Conservation (phyloP, 2,329 filamentous ascomycete species). For the Cercospora sojina region DNA sequence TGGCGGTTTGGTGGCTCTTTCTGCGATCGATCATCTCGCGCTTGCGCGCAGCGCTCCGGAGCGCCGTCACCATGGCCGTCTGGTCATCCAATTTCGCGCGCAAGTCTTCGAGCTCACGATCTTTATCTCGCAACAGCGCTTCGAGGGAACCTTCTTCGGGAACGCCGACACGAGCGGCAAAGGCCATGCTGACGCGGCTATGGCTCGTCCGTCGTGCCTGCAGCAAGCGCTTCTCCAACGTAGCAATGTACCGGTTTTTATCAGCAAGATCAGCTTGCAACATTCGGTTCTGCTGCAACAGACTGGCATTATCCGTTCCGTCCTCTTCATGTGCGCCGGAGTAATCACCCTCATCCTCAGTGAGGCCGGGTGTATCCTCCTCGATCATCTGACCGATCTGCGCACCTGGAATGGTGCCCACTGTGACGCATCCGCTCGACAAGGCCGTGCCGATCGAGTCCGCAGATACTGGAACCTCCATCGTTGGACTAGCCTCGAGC, state of each 20-base stretch:
- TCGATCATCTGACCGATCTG: slow-evolving; percentile 33
- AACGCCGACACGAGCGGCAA: slow-evolving; percentile 49
- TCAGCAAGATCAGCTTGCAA: slow-evolving; percentile 93
- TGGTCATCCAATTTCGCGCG: slow-evolving; percentile 88
- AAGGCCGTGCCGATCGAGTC: slow-evolving; percentile 31
- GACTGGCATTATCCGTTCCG: slow-evolving; percentile 79
- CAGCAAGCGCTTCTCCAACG: slow-evolving; percentile 84
- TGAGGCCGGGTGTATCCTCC: slow-evolving; percentile 38
- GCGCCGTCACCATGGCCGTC: slow-evolving; percentile 84
- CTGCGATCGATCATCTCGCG: slow-evolving; percentile 60
- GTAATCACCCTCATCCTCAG: slow-evolving; percentile 47
- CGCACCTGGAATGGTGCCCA: slow-evolving; percentile 34
- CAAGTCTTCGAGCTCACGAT: slow-evolving; percentile 89
- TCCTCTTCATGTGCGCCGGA: slow-evolving; percentile 69
- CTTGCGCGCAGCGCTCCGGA: slow-evolving; percentile 81
- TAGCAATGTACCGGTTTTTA: slow-evolving; percentile 94
- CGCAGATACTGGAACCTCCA: slow-evolving; percentile 24
- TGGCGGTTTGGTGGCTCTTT: slow-evolving; percentile 27
- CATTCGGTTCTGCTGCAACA: slow-evolving; percentile 83
- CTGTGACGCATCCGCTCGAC: slow-evolving; percentile 36
- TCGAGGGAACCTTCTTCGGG: slow-evolving; percentile 72
- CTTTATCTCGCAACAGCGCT: slow-evolving; percentile 77
- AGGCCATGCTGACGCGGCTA: slow-evolving; percentile 75
- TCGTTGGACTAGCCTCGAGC: slow-evolving; percentile 35
- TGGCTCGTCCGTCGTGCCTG: slow-evolving; percentile 90